Percentiles rank a stretch among this genome's conserved stretches.
phyloP scores from a whole-genome alignment of 306 rosid species.

The Styphnolobium japonicum region DNA sequence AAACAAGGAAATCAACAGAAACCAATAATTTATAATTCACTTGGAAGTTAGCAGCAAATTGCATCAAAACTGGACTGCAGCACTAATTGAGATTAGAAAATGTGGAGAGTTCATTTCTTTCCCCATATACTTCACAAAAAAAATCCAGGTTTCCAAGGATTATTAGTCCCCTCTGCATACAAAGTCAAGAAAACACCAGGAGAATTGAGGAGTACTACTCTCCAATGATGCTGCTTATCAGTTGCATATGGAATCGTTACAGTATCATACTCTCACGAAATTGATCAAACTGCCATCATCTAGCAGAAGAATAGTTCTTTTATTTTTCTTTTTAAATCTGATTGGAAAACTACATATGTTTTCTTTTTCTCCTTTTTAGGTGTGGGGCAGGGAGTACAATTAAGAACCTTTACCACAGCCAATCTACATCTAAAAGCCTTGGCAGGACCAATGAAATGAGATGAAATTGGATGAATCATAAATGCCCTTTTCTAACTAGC shows the following conservation, averaged over 20 bases:
- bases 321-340: not conserved
- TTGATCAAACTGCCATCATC: not conserved
- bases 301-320: not conserved
- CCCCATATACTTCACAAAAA: not conserved
- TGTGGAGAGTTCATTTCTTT: not conserved
- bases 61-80: not conserved
- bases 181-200: not conserved
- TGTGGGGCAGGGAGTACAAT: not conserved
- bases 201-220: not conserved
- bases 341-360: not conserved
- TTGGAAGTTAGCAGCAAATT: not conserved
- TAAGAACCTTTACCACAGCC: not conserved
- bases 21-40: not conserved
- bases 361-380: not conserved
- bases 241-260: not conserved
- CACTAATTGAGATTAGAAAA: not conserved
- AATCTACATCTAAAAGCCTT: not conserved
- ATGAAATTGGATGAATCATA: not conserved
- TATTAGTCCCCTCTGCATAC: not conserved
- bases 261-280: not conserved
- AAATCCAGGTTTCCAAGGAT: not conserved
- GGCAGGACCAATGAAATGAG: not conserved
- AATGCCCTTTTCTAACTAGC: not conserved
- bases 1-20: constrained; percentile 8
- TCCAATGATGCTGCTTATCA: not conserved